Percentiles rank a stretch among this genome's conserved stretches.
Evolutionary conservation across 768 basidiomycete genomes (phyloP).

Genomic region (Termitomyces sp.): DNA sequence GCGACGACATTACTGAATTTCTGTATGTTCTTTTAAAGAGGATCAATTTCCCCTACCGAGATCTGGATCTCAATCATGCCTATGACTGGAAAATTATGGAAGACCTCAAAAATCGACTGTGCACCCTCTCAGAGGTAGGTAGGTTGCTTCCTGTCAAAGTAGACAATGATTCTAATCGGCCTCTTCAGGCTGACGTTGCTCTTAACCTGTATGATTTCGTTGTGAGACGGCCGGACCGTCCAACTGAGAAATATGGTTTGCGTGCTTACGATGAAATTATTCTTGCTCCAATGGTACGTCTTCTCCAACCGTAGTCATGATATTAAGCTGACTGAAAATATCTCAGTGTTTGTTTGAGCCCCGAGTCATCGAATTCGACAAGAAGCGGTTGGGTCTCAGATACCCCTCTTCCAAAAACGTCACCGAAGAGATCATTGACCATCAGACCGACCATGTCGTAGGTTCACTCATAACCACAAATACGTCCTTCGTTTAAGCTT

Average conservation of each 20-base stretch:
- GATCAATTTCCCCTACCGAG: conserved; percentile 85
- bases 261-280: conserved; percentile 95
- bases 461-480: conserved; percentile 15
- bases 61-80: conserved; percentile 68
- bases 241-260: conserved; percentile 84
- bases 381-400: conserved; percentile 54
- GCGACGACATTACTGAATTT: conserved; percentile 93
- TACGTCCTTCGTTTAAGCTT: conserved; percentile 5
- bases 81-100: conserved; percentile 94
- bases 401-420: conserved; percentile 53
- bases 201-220: conserved; percentile 89
- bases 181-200: conserved; percentile 76
- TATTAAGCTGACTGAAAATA: neutral
- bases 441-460: conserved; percentile 51
- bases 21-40: conserved; percentile 73
- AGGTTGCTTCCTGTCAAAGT: conserved; percentile 19
- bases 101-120: conserved; percentile 80
- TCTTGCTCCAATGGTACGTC: conserved; percentile 81
- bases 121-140: conserved; percentile 95
- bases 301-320: neutral
- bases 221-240: conserved; percentile 69
- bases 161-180: neutral
- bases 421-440: conserved; percentile 72
- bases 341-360: conserved; percentile 91
- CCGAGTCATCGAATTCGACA: conserved; percentile 85